These are phyloP conservation scores for Aleurites moluccanus DNA, from an alignment of 441 rosid genomes.

Conservation along the genomic window DNA sequence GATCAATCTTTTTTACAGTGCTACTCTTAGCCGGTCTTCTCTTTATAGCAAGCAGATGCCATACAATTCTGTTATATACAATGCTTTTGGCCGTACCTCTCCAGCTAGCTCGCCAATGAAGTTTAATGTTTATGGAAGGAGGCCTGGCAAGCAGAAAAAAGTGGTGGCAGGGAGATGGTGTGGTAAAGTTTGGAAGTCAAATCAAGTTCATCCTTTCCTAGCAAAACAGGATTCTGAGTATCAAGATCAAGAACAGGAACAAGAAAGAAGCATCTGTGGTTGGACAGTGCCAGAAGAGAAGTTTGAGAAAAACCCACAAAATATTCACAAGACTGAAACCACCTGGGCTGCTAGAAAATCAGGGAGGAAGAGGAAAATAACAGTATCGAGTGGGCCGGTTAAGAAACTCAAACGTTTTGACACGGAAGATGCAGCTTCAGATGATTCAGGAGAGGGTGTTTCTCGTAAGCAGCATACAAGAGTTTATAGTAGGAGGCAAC, in stretches of 20 bases:
- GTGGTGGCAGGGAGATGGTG: constrained; percentile 98
- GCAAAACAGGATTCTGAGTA: constrained; percentile 50
- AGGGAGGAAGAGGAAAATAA: constrained; percentile 63
- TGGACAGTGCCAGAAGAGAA: constrained; percentile 42
- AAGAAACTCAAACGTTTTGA: constrained; percentile 49
- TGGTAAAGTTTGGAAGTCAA: constrained; percentile 99
- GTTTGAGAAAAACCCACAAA: constrained; percentile 45
- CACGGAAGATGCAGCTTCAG: constrained; percentile 34
- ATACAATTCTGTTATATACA: constrained; percentile 82
- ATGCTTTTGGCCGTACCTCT: constrained; percentile 78
- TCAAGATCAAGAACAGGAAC: constrained; percentile 57
- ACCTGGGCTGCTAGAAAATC: constrained; percentile 47
- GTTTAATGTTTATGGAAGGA: constrained; percentile 45
- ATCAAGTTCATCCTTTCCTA: constrained; percentile 88
- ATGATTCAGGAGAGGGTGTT: constrained; percentile 29
- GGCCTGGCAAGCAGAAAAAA: constrained; percentile 65
- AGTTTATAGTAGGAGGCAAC: constrained; percentile 23
- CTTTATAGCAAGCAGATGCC: constrained; percentile 99
- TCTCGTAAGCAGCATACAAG: constrained; percentile 25
- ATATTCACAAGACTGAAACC: constrained; percentile 35
- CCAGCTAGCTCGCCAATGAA: constrained; percentile 53
- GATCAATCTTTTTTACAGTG: constrained; percentile 86
- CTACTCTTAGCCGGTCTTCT: constrained; percentile 75
- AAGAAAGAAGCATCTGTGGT: constrained; percentile 42
- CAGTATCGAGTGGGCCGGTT: constrained; percentile 36